Percentiles rank a stretch among this genome's conserved stretches.
phyloP scores from a whole-genome alignment of 2,329 filamentous ascomycete genomes.

The Knufia petricola region DNA sequence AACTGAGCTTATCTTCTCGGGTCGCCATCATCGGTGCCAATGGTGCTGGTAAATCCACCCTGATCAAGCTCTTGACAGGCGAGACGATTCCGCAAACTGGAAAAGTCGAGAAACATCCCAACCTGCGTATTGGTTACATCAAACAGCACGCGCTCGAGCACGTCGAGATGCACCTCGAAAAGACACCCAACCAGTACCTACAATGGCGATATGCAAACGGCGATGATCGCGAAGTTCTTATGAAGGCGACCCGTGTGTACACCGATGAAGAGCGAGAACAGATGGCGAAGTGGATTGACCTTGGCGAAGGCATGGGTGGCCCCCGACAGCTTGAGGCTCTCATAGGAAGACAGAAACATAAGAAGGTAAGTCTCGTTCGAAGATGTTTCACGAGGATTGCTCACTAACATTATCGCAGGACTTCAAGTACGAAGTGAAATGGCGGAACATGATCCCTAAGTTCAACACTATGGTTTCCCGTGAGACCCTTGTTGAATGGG shows the following conservation, averaged over 20 bases:
- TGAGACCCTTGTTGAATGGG: conserved; percentile 75
- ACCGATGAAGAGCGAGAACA: conserved; percentile 77
- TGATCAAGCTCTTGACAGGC: conserved; percentile 94
- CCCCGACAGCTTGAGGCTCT: conserved; percentile 72
- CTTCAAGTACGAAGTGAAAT: conserved; percentile 49
- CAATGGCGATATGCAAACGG: conserved; percentile 98
- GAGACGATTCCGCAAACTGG: conserved; percentile 75
- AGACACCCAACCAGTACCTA: conserved; percentile 97
- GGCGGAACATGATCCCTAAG: conserved; percentile 80
- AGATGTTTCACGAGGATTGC: conserved; percentile 53
- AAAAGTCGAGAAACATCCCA: conserved; percentile 95
- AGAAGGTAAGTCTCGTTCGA: conserved; percentile 96
- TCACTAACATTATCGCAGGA: conserved; percentile 2
- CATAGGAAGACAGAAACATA: conserved; percentile 95
- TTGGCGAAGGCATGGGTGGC: conserved; percentile 72
- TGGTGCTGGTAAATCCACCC: conserved; percentile 93
- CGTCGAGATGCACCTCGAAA: conserved; percentile 98
- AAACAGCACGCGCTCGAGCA: conserved; percentile 98
- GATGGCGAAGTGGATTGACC: conserved; percentile 81
- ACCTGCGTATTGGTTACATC: conserved; percentile 97
- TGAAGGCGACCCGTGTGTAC: conserved; percentile 92
- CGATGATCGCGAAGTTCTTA: conserved; percentile 89
- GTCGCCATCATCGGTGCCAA: conserved; percentile 96
- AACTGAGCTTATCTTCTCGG: conserved; percentile 78
- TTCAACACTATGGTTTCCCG: conserved; percentile 86